Conservation (phyloP, 2,329 filamentous ascomycete species). For the Xylaria sp. region DNA sequence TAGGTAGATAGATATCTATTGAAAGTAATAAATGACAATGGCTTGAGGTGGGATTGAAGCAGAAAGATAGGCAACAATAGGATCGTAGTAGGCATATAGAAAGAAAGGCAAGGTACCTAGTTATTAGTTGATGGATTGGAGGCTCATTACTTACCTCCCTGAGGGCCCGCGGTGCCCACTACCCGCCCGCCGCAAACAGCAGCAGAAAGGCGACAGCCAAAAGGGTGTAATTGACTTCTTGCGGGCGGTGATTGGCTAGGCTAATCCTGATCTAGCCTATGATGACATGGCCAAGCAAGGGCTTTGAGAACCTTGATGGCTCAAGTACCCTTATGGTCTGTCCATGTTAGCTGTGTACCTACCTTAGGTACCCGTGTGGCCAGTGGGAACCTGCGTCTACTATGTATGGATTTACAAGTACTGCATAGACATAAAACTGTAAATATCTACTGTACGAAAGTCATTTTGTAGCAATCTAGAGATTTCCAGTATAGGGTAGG, state of each 20-base stretch:
- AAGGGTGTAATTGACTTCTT: conserved; percentile 33
- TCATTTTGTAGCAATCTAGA: neutral
- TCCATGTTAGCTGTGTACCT: neutral
- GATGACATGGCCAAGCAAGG: conserved; percentile 40
- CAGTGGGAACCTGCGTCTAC: neutral
- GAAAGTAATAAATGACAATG: neutral
- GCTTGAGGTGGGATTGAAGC: neutral
- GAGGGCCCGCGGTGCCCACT: neutral
- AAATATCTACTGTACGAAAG: neutral
- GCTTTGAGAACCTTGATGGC: conserved; percentile 45
- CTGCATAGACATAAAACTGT: neutral
- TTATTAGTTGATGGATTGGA: neutral
- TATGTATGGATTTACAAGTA: neutral
- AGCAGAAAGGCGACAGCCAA: conserved; percentile 14
- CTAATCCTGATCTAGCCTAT: conserved; percentile 23
- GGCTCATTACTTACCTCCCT: neutral
- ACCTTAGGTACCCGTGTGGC: conserved; percentile 1
- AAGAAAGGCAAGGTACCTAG: neutral
- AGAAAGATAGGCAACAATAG: conserved; percentile 2
- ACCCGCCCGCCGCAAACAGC: conserved; percentile 23
- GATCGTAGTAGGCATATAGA: neutral
- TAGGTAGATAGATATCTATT: neutral
- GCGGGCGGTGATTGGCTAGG: conserved; percentile 39
- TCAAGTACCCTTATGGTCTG: conserved; percentile 6
- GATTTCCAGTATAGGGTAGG: neutral